Evolutionary conservation across 169 alveolate genomes (phyloP), one percentile per base, ranked within the genome.

Genomic region (Eimeria praecox): DNA sequence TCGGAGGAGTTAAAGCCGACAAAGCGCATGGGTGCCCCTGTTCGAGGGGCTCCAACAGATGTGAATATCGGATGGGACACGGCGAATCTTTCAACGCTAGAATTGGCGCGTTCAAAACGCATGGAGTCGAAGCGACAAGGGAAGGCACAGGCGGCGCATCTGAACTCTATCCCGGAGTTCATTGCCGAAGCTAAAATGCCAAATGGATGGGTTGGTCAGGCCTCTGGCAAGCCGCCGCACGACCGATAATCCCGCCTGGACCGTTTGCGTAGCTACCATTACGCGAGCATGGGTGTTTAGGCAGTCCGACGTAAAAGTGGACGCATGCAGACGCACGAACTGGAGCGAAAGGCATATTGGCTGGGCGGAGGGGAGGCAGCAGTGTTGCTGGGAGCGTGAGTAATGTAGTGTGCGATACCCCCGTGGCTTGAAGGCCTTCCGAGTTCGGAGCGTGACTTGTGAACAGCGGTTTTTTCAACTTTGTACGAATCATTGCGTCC

Each of bases 131-230:
- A 87, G 46, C 78, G 94, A 38, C 82, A 59, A 20, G 83, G 83
- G 44, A 87, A 87, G 46, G n/a, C 52, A 18, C 83, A 38, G 22
- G 44, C 75, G 16, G 30, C 78, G 3, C 80, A 62, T 35, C 64
- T 62, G 30, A 87, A 87, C 42, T 59, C 94, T 14, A 87, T 87
- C 42, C 94, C 94, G 30, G 94, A 87, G 94, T 64, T 87, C 83
- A 87, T 87, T 4, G 80, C 94, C 38, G 94, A 87, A 30, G 94
- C 94, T 83, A 87, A 87, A 64, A 12, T 87, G 71, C 82, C 94
- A 16, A 62, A 10, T 40, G 83, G 94, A 49, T 52, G 88, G 88
- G 88, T 12, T 10, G 88, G 69, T 73, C 66, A 49, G 64, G n/a
- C 46, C 44, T 78, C 88, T 49, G 64, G 64, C 69, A 78, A 49